Conservation (phyloP, 2,329 filamentous ascomycete species). For the Stagonosporopsis vannaccii region DNA sequence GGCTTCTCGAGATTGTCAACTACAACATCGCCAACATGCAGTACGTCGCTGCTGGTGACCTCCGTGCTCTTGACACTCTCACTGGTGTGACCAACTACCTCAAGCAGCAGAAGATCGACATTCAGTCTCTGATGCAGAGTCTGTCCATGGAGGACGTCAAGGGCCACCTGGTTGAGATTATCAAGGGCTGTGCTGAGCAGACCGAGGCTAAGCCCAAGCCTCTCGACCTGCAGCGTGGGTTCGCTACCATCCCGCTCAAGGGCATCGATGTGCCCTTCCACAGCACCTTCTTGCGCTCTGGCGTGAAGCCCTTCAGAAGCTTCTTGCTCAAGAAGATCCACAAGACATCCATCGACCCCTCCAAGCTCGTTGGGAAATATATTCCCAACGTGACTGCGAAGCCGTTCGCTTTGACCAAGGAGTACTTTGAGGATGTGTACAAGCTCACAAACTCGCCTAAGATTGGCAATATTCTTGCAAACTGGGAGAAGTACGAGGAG, state of each 20-base stretch:
- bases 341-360: conserved; percentile 97
- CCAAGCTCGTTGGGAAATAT: conserved; percentile 97
- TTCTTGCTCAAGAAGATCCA: conserved; percentile 99
- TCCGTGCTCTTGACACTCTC: conserved; percentile 70
- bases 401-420: conserved; percentile 94
- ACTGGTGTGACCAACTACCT: conserved; percentile 91
- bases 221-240: conserved; percentile 89
- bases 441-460: conserved; percentile 82
- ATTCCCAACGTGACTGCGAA: conserved; percentile 98
- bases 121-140: conserved; percentile 87
- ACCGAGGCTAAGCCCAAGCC: conserved; percentile 89
- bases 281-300: conserved; percentile 95
- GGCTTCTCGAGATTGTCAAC: conserved; percentile 99
- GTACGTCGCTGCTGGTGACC: conserved; percentile 72
- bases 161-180: conserved; percentile 87
- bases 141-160: conserved; percentile 91
- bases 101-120: conserved; percentile 96
- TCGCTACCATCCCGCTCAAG: conserved; percentile 94
- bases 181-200: conserved; percentile 83
- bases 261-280: conserved; percentile 99
- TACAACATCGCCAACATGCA: conserved; percentile 79
- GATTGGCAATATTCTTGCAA: conserved; percentile 82
- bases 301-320: conserved; percentile 97
- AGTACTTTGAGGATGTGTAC: conserved; percentile 99
- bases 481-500: conserved; percentile 66